Percentiles rank a stretch among this genome's conserved stretches.
Evolutionary conservation across 73 alveolate species (phyloP).

Genomic region (Stentor coeruleus): DNA sequence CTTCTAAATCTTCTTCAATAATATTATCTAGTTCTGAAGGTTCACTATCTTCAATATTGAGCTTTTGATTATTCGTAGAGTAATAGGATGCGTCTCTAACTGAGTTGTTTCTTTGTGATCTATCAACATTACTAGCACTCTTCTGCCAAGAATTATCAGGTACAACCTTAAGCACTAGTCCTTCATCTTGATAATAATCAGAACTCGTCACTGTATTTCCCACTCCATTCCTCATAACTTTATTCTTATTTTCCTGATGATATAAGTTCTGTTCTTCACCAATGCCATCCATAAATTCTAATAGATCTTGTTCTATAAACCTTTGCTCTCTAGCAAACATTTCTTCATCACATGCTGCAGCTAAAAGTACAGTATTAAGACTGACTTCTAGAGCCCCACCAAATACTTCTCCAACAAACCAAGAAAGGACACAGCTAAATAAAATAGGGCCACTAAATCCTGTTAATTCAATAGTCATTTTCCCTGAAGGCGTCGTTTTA

Average conservation of each 20-base stretch:
- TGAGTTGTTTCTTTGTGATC: not conserved
- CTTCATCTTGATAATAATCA: not conserved
- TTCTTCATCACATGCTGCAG: slow-evolving; percentile 26
- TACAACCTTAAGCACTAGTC: not conserved
- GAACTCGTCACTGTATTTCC: not conserved
- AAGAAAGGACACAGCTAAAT: not conserved
- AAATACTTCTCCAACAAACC: slow-evolving; percentile 7
- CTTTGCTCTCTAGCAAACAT: slow-evolving; percentile 27
- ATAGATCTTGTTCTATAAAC: slow-evolving; percentile 11
- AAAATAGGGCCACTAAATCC: not conserved
- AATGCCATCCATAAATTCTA: slow-evolving; percentile 25
- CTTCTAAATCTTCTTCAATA: not conserved
- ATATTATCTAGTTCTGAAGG: no score
- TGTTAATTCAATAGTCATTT: not conserved
- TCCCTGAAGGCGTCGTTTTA: slow-evolving; percentile 8
- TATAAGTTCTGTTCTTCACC: slow-evolving; percentile 18
- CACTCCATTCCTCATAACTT: not conserved
- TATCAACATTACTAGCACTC: not conserved
- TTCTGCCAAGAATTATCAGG: not conserved
- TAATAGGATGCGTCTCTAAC: not conserved
- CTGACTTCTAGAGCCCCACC: slow-evolving; percentile 19
- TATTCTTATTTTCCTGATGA: not conserved
- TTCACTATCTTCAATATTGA: no score
- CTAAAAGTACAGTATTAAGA: not conserved
- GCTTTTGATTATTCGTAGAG: not conserved